phyloP scores from a whole-genome alignment of 2,329 filamentous ascomycete species.

The Penicillium digitatum region DNA sequence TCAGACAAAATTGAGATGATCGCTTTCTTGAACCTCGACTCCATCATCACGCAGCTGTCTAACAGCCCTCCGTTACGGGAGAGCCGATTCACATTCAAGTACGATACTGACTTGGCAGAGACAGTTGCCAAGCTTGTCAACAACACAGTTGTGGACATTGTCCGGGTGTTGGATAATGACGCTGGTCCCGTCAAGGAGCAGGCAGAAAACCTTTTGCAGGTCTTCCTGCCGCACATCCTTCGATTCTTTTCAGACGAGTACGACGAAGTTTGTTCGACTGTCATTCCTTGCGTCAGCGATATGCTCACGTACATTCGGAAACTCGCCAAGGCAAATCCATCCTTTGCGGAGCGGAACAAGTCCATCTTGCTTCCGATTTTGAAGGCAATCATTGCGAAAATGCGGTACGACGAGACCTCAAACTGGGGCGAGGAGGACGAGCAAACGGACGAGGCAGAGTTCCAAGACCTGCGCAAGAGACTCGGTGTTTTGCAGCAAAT shows the following conservation, averaged over 20 bases:
- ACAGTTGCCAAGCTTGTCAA: slow-evolving; percentile 95
- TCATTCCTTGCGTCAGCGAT: slow-evolving; percentile 90
- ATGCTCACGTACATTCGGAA: slow-evolving; percentile 87
- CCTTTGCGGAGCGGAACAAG: slow-evolving; percentile 70
- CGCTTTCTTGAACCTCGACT: slow-evolving; percentile 77
- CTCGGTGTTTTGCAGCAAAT: slow-evolving; percentile 89
- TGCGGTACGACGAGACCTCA: slow-evolving; percentile 94
- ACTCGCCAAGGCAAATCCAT: slow-evolving; percentile 58
- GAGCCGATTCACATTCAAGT: slow-evolving; percentile 73
- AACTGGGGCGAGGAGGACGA: slow-evolving; percentile 92
- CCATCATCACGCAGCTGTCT: slow-evolving; percentile 81
- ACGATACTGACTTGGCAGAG: slow-evolving; percentile 94
- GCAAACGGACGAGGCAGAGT: slow-evolving; percentile 94
- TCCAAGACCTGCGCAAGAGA: slow-evolving; percentile 86
- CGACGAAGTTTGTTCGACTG: slow-evolving; percentile 93
- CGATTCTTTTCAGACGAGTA: slow-evolving; percentile 98
- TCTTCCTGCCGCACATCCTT: slow-evolving; percentile 78
- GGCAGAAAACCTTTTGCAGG: slow-evolving; percentile 74
- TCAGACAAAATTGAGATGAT: slow-evolving; percentile 94
- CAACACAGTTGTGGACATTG: slow-evolving; percentile 78
- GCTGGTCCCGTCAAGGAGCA: slow-evolving; percentile 58
- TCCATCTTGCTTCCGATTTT: slow-evolving; percentile 81
- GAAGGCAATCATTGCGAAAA: slow-evolving; percentile 88
- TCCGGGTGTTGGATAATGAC: slow-evolving; percentile 75
- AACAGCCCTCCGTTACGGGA: slow-evolving; percentile 76